Evolutionary conservation across 2,329 filamentous ascomycete genomes (phyloP).

Genomic region (Curvularia eragrostidis): DNA sequence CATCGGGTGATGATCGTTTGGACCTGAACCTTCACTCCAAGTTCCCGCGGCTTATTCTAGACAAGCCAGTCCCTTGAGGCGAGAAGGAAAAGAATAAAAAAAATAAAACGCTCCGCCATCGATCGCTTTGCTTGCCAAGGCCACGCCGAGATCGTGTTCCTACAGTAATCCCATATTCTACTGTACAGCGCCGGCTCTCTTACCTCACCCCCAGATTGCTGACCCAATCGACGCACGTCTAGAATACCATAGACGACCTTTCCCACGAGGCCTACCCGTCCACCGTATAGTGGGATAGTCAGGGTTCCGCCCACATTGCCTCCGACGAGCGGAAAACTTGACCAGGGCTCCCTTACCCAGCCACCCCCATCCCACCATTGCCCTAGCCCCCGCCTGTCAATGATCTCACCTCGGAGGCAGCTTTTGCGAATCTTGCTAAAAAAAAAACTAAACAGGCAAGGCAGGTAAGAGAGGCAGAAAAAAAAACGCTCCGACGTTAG

Average conservation of each 20-base stretch:
- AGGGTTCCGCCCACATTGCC: background rate
- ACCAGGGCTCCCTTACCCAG: constrained; percentile 13
- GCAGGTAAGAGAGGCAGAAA: background rate
- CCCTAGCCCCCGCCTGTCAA: constrained; percentile 16
- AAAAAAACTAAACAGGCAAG: constrained; percentile 1
- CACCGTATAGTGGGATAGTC: background rate
- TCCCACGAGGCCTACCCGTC: background rate
- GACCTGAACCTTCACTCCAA: constrained; percentile 1
- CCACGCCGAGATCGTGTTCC: background rate
- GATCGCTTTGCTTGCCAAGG: background rate
- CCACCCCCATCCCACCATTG: constrained; percentile 6
- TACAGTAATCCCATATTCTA: background rate
- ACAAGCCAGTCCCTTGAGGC: background rate
- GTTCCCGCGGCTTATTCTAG: background rate
- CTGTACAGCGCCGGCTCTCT: too few relatives aligned
- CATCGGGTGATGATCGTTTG: constrained; percentile 7
- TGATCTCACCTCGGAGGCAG: constrained; percentile 17
- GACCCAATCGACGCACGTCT: background rate
- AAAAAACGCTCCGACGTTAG: constrained; percentile 17
- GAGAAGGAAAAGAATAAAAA: background rate
- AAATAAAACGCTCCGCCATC: background rate
- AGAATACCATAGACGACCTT: background rate
- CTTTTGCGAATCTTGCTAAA: constrained; percentile 17
- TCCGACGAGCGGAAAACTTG: constrained; percentile 1
- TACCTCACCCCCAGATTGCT: background rate